Evolutionary conservation across 1,284 basidiomycete species (phyloP).

Genomic region (Naganishia liquefaciens): DNA sequence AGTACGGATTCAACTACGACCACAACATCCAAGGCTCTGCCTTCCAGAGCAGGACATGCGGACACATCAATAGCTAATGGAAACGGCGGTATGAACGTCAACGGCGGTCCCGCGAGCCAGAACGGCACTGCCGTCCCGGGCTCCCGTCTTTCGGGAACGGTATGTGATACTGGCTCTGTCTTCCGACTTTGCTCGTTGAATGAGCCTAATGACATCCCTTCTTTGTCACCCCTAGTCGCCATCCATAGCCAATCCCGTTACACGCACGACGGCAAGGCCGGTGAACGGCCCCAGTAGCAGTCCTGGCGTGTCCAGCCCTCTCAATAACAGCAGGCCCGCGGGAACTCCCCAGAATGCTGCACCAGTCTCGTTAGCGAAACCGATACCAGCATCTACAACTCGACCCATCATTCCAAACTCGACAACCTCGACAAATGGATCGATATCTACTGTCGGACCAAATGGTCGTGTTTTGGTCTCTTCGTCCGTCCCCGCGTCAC

Average conservation of each 20-base stretch:
- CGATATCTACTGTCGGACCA: slow-evolving; percentile 10
- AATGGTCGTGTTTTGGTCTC: slow-evolving; percentile 19
- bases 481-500: slow-evolving; percentile 27
- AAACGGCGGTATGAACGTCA: neutral
- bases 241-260: slow-evolving; percentile 11
- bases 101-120: slow-evolving; percentile 11
- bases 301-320: slow-evolving; percentile 15
- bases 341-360: neutral
- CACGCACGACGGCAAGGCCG: neutral
- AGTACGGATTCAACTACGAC: neutral
- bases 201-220: neutral
- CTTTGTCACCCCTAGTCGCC: neutral
- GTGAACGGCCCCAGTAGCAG: slow-evolving; percentile 10
- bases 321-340: slow-evolving; percentile 11
- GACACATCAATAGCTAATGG: neutral
- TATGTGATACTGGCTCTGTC: neutral
- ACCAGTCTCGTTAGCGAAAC: slow-evolving; percentile 3
- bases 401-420: slow-evolving; percentile 24
- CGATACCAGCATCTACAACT: slow-evolving; percentile 9
- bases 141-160: slow-evolving; percentile 4
- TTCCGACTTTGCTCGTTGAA: neutral
- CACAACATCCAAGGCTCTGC: neutral
- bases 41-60: neutral
- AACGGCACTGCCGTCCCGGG: slow-evolving; percentile 13
- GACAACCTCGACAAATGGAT: slow-evolving; percentile 21